These are phyloP conservation scores for Leccinellum luteum DNA, from an alignment of 768 basidiomycete genomes.

Conservation along the genomic window DNA sequence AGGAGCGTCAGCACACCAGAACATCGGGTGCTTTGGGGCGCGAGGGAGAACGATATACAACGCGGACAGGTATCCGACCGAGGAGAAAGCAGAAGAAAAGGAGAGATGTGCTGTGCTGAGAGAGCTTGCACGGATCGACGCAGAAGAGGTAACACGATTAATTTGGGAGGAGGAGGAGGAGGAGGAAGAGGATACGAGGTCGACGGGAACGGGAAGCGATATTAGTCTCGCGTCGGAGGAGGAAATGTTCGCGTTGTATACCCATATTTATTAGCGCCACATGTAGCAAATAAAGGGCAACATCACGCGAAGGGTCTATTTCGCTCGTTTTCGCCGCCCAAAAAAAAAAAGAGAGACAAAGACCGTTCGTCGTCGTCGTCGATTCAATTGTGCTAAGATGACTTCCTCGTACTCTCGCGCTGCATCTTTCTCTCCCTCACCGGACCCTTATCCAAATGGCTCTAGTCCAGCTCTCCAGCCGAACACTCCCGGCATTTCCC, in stretches of 20 bases:
- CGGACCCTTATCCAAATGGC: conserved; percentile 61
- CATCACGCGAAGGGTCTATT: conserved; percentile 21
- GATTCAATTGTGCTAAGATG: conserved; percentile 48
- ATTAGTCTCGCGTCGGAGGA: neutral
- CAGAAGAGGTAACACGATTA: conserved; percentile 16
- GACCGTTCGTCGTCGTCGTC: conserved; percentile 34
- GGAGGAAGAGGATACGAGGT: neutral
- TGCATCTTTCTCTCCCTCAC: conserved; percentile 51
- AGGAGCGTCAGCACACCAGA: neutral
- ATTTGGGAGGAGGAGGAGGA: neutral
- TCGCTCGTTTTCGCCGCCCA: conserved; percentile 41
- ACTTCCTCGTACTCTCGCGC: conserved; percentile 67
- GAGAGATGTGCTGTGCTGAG: neutral
- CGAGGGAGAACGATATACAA: conserved; percentile 34
- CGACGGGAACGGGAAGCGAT: neutral
- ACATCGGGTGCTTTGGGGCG: neutral
- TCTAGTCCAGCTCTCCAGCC: conserved; percentile 58
- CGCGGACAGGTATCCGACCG: neutral
- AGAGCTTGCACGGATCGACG: conserved; percentile 21
- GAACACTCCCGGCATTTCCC: conserved; percentile 29
- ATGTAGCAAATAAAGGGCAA: conserved; percentile 35
- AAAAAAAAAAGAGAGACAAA: conserved; percentile 49
- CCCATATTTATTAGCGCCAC: conserved; percentile 33
- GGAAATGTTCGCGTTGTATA: conserved; percentile 43
- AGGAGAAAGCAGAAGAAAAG: neutral